These are phyloP conservation scores for Linderniella brevidens DNA, from an alignment of 257 asterid genomes.

Conservation along the genomic window DNA sequence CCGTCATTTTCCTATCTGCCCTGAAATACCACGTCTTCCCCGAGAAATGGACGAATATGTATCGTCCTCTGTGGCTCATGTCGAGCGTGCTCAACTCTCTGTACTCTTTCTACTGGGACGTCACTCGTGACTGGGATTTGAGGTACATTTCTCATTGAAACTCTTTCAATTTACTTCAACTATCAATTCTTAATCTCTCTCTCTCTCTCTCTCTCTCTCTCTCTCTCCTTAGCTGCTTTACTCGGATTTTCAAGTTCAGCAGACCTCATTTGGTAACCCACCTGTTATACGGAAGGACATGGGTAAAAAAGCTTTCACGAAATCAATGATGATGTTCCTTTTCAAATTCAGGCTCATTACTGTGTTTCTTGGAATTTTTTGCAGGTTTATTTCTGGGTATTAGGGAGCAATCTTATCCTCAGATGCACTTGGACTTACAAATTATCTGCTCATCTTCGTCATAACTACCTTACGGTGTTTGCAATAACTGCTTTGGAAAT, in stretches of 20 bases:
- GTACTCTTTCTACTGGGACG: conserved; percentile 97
- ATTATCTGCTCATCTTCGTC: conserved; percentile 95
- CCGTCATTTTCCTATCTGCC: conserved; percentile 86
- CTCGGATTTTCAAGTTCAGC: conserved; percentile 89
- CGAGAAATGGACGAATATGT: conserved; percentile 52
- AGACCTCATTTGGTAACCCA: conserved; percentile 47
- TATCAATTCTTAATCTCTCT: conserved; percentile 1
- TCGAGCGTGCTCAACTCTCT: conserved; percentile 70
- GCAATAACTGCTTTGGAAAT: conserved; percentile 69
- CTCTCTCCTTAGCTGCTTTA: conserved; percentile 53
- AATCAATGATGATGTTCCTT: not conserved
- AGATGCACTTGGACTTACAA: conserved; percentile 97
- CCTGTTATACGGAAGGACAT: conserved; percentile 59
- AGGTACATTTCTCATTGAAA: conserved; percentile 24
- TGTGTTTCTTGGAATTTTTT: not conserved
- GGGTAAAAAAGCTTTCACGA: conserved; percentile 36
- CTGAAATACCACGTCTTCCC: conserved; percentile 87
- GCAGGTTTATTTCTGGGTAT: conserved; percentile 83
- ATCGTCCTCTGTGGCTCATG: conserved; percentile 87
- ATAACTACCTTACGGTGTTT: conserved; percentile 60
- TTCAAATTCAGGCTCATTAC: not conserved
- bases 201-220: not conserved
- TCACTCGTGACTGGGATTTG: conserved; percentile 90
- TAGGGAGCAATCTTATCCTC: conserved; percentile 72
- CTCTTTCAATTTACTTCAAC: not conserved